Percentiles rank a stretch among this genome's conserved stretches.
Evolutionary conservation across 2,329 filamentous ascomycete species (phyloP).

Genomic region (Colletotrichum abscissum): DNA sequence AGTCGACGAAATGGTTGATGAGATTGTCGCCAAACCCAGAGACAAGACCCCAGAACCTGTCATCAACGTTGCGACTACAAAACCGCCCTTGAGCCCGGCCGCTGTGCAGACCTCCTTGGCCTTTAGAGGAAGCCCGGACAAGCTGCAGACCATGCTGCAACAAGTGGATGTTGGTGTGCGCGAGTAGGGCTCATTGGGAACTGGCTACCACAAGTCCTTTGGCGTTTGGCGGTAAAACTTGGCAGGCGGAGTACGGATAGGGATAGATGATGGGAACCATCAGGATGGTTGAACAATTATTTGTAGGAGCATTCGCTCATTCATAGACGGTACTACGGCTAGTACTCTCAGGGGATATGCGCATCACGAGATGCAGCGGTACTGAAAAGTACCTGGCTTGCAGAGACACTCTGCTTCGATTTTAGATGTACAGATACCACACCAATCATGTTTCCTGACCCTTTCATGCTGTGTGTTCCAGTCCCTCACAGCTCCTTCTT

Average conservation of each 20-base stretch:
- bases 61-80: conserved; percentile 28
- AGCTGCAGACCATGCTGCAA: conserved; percentile 51
- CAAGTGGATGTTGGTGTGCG: conserved; percentile 45
- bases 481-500: conserved; percentile 18
- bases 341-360: neutral
- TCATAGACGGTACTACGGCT: conserved; percentile 24
- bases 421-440: conserved; percentile 36
- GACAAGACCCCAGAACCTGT: conserved; percentile 33
- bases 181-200: conserved; percentile 38
- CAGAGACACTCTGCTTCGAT: conserved; percentile 28
- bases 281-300: neutral
- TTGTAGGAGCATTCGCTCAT: conserved; percentile 23
- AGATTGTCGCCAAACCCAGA: conserved; percentile 22
- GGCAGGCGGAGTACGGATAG: conserved; percentile 26
- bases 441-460: conserved; percentile 11
- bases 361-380: conserved; percentile 20
- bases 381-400: conserved; percentile 18
- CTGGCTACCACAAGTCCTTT: neutral
- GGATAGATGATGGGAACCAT: conserved; percentile 26
- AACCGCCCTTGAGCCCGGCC: conserved; percentile 44
- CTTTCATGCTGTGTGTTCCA: neutral
- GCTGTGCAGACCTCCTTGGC: conserved; percentile 60
- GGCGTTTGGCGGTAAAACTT: conserved; percentile 30
- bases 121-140: conserved; percentile 72
- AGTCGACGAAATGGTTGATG: conserved; percentile 3